These are phyloP conservation scores for Lentinula detonsa DNA, from an alignment of 768 basidiomycete genomes.

Conservation along the genomic window DNA sequence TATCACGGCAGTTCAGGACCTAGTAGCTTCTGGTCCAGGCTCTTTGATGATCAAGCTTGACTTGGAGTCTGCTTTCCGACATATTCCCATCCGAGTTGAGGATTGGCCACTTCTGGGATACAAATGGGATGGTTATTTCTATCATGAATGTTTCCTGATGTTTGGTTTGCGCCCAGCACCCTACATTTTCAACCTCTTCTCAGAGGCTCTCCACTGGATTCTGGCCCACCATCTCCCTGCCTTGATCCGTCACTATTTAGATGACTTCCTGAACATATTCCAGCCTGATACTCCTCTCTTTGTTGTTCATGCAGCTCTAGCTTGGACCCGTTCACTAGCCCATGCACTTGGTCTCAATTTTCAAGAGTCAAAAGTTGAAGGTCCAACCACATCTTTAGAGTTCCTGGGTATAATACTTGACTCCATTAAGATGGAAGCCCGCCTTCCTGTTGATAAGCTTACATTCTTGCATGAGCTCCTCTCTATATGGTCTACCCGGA, in stretches of 20 bases:
- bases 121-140: constrained; percentile 21
- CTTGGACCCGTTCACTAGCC: constrained; percentile 23
- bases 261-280: constrained; percentile 29
- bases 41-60: constrained; percentile 28
- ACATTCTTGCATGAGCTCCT: constrained; percentile 17
- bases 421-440: constrained; percentile 22
- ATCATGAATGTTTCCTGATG: constrained; percentile 20
- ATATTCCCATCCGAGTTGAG: constrained; percentile 21
- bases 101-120: constrained; percentile 29
- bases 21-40: constrained; percentile 17
- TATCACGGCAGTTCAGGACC: constrained; percentile 16
- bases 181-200: constrained; percentile 22
- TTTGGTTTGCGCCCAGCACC: constrained; percentile 27
- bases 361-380: constrained; percentile 18
- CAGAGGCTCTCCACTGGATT: too few relatives aligned
- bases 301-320: constrained; percentile 11
- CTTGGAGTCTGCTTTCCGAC: constrained; percentile 28
- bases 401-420: constrained; percentile 22
- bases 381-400: constrained; percentile 15
- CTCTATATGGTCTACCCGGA: constrained; percentile 12
- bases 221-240: constrained; percentile 27
- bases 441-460: constrained; percentile 24
- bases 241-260: constrained; percentile 24
- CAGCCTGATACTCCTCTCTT: neutral
- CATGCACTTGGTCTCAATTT: constrained; percentile 23